Percentiles rank a stretch among this genome's conserved stretches.
Conservation (phyloP, 2,329 filamentous ascomycete species). For the Trichophyton rubrum region DNA sequence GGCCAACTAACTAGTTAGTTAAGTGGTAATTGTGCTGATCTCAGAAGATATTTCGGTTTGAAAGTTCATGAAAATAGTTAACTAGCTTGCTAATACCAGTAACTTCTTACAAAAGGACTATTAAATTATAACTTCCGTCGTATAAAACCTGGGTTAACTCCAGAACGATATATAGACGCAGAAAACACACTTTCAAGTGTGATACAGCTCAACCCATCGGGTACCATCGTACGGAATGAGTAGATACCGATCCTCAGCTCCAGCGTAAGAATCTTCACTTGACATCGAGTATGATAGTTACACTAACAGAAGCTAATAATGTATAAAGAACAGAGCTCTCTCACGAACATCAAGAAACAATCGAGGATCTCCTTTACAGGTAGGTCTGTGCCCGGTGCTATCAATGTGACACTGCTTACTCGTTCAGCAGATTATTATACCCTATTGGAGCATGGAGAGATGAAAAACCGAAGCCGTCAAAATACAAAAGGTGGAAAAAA, state of each 20-base stretch:
- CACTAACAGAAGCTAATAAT: neutral
- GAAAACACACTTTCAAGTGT: too few species aligned
- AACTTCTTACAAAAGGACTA: too few species aligned
- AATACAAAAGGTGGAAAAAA: conserved; percentile 7
- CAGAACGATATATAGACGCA: too few species aligned
- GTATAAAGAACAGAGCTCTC: conserved; percentile 2
- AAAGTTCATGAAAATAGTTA: too few species aligned
- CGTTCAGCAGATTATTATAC: conserved; percentile 3
- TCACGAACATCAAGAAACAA: conserved; percentile 5
- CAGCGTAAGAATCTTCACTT: neutral
- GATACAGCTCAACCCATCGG: too few species aligned
- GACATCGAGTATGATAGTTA: too few species aligned
- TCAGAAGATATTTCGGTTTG: too few species aligned
- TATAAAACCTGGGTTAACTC: too few species aligned
- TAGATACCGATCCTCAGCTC: neutral
- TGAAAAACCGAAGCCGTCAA: conserved; percentile 5
- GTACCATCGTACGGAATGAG: neutral
- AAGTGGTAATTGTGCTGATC: too few species aligned
- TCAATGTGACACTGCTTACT: neutral
- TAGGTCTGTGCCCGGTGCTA: neutral
- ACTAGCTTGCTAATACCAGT: too few species aligned
- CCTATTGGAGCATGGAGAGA: conserved; percentile 7
- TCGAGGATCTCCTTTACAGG: conserved; percentile 9
- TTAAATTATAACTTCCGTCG: too few species aligned
- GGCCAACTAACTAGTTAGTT: too few species aligned